Evolutionary conservation across 129 eudicot species (phyloP), one percentile per base, ranked within the genome.

Genomic region (Saposhnikovia divaricata): DNA sequence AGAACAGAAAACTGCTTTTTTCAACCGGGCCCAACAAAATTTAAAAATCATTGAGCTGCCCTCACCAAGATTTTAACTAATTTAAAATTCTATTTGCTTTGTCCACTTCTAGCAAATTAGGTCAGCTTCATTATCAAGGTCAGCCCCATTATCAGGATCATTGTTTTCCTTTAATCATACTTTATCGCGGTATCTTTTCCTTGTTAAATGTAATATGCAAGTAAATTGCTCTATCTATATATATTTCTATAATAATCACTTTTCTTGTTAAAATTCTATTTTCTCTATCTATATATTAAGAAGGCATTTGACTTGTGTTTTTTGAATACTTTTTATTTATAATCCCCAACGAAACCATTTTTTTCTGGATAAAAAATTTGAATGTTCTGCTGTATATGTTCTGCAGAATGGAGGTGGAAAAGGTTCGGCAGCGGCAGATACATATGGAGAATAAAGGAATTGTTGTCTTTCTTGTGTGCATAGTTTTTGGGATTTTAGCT

Each of bases 391-490:
- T 16, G 37, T 34, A 34, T 34, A 65, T 80, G 39, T 82, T 61
- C n/a, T 81, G 90, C 91, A 96, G 99, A 81, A 80, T 75, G 77
- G 96, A 92, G 89, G 89, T 96, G 57, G 92, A 87, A 76, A 88
- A 83, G 83, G 92, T 96, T 77, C 85, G 74, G 75, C 89, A 82
- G 79, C 86, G 86, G 63, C 98, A 96, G 77, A 71, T 83, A 85
- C 91, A 92, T 82, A 87, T 96, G 97, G 99, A 96, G 89, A 92
- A 91, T 73, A 96, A 92, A 84, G 99, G 99, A 72, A 82, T 89
- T 61, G 89, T 90, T 66, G 83, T 96, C 37, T 90, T 96, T 82
- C 91, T 96, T 84, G 83, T 87, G 80, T 87, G 96, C 51, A 75
- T 89, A 80, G 59, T 79, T 81, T 96, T 96, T 83, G 97, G 93